Conservation (phyloP, 805 yeast species). For the Torulaspora maleeae region DNA sequence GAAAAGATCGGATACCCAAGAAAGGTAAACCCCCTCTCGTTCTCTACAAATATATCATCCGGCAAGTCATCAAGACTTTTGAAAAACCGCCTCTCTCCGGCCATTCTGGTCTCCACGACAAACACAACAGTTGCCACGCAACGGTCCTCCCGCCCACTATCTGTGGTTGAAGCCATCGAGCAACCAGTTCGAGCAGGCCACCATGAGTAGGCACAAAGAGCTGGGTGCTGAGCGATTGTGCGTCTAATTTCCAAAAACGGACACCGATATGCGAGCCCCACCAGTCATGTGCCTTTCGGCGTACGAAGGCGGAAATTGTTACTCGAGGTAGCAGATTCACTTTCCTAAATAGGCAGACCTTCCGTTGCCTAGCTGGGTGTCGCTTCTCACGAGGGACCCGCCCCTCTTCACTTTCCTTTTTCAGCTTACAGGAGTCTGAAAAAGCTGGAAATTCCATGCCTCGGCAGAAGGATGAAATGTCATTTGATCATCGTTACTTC, state of each 20-base stretch:
- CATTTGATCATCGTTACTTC: neutral
- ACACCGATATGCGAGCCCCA: neutral
- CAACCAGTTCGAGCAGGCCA: neutral
- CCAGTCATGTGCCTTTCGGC: neutral
- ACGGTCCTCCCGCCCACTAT: neutral
- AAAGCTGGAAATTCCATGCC: neutral
- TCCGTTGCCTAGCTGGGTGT: neutral
- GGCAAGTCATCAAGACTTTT: slow-evolving; percentile 10
- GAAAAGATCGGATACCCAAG: slow-evolving; percentile 52
- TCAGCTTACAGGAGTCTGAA: neutral
- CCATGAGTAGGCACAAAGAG: neutral
- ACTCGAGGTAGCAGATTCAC: neutral
- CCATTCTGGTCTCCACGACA: neutral
- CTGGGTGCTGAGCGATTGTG: neutral
- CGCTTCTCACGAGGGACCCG: neutral
- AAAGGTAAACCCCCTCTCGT: slow-evolving; percentile 50
- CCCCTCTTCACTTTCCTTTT: slow-evolving; percentile 4
- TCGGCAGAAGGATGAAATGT: neutral
- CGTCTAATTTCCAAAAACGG: neutral
- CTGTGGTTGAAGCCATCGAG: neutral
- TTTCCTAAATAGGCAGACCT: neutral
- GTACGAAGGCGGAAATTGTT: neutral
- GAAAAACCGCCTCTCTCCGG: slow-evolving; percentile 1
- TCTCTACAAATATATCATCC: slow-evolving; percentile 46
- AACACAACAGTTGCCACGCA: neutral